A percentile compares a stretch with the other conserved stretches of the same genome.
These are phyloP conservation scores for Russula griseocarnosa DNA, from an alignment of 768 basidiomycete genomes.

Conservation along the genomic window DNA sequence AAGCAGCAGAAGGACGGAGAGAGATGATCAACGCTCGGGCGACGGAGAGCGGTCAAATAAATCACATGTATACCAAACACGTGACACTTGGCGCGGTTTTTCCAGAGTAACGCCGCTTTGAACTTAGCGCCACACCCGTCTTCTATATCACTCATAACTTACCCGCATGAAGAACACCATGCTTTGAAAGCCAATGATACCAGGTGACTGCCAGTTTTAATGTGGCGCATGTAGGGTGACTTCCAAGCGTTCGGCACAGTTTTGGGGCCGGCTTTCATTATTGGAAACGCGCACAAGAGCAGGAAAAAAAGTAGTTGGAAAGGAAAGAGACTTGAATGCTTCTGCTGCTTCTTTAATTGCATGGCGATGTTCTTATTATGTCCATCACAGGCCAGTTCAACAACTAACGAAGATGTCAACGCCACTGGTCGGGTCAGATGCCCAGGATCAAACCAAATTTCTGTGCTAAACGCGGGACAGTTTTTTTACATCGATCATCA, in stretches of 20 bases:
- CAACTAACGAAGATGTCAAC: constrained; percentile 7
- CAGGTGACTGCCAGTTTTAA: not conserved
- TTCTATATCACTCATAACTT: not conserved
- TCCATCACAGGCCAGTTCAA: not conserved
- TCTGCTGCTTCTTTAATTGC: constrained; percentile 14
- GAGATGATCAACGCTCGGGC: too few relatives aligned
- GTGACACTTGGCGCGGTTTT: not conserved
- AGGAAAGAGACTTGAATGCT: not conserved
- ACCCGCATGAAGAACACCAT: not conserved
- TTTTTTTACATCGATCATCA: constrained; percentile 5
- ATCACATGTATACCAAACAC: constrained; percentile 14
- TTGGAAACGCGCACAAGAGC: not conserved
- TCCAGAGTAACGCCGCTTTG: too few relatives aligned
- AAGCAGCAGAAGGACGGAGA: not conserved
- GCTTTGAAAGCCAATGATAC: not conserved
- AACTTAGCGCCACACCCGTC: not conserved
- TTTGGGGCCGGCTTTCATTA: not conserved
- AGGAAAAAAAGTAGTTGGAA: not conserved
- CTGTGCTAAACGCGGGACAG: not conserved
- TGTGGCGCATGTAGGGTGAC: not conserved
- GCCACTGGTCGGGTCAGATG: not conserved
- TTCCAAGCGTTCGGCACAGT: not conserved
- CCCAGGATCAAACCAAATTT: constrained; percentile 5
- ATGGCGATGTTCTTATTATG: constrained; percentile 6
- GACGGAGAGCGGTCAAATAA: not conserved